A percentile compares a stretch with the other conserved stretches of the same genome.
Evolutionary conservation across 371 early-diverging fungal species (phyloP).

Genomic region (Phascolomyces articulosus): DNA sequence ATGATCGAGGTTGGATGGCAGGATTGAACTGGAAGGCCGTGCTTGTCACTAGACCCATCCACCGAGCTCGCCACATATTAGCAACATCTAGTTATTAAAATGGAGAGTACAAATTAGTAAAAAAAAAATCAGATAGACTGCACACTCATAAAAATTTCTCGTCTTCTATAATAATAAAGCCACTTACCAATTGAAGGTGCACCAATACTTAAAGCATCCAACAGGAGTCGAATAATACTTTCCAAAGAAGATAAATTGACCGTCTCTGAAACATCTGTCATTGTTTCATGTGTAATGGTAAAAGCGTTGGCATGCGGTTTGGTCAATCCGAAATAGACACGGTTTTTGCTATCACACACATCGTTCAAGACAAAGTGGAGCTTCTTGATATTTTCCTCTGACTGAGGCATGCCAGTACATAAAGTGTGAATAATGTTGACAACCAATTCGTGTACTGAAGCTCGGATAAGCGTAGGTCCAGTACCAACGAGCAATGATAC

Average conservation of each 20-base stretch:
- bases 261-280: slow-evolving; percentile 65
- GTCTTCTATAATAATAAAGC: too few species aligned
- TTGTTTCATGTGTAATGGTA: slow-evolving; percentile 66
- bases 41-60: slow-evolving; percentile 90
- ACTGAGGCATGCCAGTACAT: slow-evolving; percentile 68
- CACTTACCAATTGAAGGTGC: slow-evolving; percentile 68
- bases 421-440: slow-evolving; percentile 90
- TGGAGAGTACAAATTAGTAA: too few species aligned
- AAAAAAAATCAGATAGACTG: too few species aligned
- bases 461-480: slow-evolving; percentile 82
- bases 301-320: slow-evolving; percentile 77
- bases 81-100: slow-evolving; percentile 61
- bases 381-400: slow-evolving; percentile 62
- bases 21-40: slow-evolving; percentile 94
- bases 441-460: slow-evolving; percentile 90
- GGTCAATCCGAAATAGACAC: slow-evolving; percentile 81
- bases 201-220: slow-evolving; percentile 80
- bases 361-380: slow-evolving; percentile 65
- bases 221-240: slow-evolving; percentile 73
- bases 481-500: slow-evolving; percentile 82
- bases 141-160: not conserved
- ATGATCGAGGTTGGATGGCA: slow-evolving; percentile 91
- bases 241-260: slow-evolving; percentile 79
- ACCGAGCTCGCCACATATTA: slow-evolving; percentile 85
- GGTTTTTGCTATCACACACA: slow-evolving; percentile 78